These are phyloP conservation scores for Pythium sp. DNA, from an alignment of 352 stramenopile species.

Conservation along the genomic window DNA sequence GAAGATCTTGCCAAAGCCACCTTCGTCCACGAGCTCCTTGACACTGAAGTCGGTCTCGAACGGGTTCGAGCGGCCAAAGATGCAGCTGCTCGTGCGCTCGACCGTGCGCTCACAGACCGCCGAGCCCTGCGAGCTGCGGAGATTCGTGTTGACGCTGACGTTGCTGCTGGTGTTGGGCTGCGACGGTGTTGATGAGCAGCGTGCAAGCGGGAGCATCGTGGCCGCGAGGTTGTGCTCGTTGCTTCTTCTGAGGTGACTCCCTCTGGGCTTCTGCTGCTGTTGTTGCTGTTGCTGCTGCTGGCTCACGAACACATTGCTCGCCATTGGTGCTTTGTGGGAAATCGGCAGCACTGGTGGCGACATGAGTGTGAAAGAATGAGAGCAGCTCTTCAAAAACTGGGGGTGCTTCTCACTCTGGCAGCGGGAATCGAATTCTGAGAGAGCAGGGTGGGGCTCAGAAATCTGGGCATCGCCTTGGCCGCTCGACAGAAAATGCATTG, in stretches of 20 bases:
- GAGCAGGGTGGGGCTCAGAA: no score
- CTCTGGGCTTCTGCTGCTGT: neutral
- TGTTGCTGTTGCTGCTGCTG: neutral
- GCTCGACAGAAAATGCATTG: neutral
- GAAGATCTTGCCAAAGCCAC: slow-evolving; percentile 76
- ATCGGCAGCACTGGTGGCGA: neutral
- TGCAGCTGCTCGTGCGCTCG: slow-evolving; percentile 28
- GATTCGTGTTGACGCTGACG: neutral
- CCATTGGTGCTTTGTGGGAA: neutral
- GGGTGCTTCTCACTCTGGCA: neutral
- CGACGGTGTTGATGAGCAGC: slow-evolving; percentile 56
- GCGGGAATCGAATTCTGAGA: neutral
- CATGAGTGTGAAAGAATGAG: neutral
- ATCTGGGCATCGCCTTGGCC: neutral
- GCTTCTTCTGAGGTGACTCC: neutral
- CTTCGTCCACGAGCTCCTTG: slow-evolving; percentile 64
- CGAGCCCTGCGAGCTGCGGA: neutral
- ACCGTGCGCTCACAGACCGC: slow-evolving; percentile 21
- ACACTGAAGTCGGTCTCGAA: slow-evolving; percentile 80
- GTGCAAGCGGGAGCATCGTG: slow-evolving; percentile 42
- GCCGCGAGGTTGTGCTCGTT: slow-evolving; percentile 11
- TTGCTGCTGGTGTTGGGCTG: slow-evolving; percentile 24
- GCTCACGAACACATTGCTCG: neutral
- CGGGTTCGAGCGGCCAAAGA: slow-evolving; percentile 68
- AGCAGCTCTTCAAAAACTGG: neutral